Conservation (phyloP, 2,329 filamentous ascomycete species). For the Aschersonia sp. region DNA sequence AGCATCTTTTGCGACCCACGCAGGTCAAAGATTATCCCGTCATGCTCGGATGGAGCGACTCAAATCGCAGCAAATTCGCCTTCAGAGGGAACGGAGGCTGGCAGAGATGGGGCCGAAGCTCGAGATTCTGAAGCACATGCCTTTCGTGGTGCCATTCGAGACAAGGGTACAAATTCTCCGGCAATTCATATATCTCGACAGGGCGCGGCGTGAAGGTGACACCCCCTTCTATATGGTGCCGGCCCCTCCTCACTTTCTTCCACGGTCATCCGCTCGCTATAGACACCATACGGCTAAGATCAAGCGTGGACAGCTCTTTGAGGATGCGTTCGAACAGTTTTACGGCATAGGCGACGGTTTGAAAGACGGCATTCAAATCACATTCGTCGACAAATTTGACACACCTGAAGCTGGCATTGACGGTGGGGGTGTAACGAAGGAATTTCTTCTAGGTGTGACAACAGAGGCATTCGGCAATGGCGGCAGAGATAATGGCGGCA, state of each 20-base stretch:
- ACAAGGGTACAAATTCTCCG: slow-evolving; percentile 86
- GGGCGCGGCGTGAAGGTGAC: slow-evolving; percentile 10
- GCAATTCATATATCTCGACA: slow-evolving; percentile 74
- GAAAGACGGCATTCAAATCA: slow-evolving; percentile 93
- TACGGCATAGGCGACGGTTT: slow-evolving; percentile 67
- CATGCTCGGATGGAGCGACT: slow-evolving; percentile 50
- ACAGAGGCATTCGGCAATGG: slow-evolving; percentile 61
- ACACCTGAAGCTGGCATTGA: slow-evolving; percentile 86
- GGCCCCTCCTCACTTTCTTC: slow-evolving; percentile 37
- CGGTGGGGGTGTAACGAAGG: slow-evolving; percentile 92
- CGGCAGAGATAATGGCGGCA: slow-evolving; percentile 23
- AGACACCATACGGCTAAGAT: slow-evolving; percentile 44
- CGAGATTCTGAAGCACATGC: slow-evolving; percentile 89
- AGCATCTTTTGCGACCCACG: slow-evolving; percentile 18
- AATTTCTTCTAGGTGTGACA: slow-evolving; percentile 83
- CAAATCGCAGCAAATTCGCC: slow-evolving; percentile 48
- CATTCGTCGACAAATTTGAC: slow-evolving; percentile 85
- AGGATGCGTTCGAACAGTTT: slow-evolving; percentile 75
- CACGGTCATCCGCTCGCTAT: not conserved
- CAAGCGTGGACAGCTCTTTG: slow-evolving; percentile 62
- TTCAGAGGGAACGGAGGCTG: slow-evolving; percentile 54
- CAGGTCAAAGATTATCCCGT: slow-evolving; percentile 45
- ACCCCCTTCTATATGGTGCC: slow-evolving; percentile 4
- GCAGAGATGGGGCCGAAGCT: slow-evolving; percentile 73
- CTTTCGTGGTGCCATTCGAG: slow-evolving; percentile 88